A percentile compares a stretch with the other conserved stretches of the same genome.
These are phyloP conservation scores for Dictyostelium intermedium DNA, from an alignment of 78 protist genomes.

Conservation along the genomic window DNA sequence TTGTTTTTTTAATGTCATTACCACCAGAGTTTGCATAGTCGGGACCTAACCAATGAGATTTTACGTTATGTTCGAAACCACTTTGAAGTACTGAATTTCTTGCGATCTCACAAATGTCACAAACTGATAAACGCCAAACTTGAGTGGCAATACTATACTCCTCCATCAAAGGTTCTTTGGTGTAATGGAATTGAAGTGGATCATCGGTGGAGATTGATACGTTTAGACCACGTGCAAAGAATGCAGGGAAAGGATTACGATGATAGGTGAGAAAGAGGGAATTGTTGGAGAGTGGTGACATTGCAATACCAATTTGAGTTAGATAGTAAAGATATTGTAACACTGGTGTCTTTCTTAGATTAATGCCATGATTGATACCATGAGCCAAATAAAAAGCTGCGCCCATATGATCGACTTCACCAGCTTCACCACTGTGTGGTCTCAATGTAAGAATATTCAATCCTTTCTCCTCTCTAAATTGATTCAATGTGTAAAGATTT, in stretches of 20 bases:
- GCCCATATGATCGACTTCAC: slow-evolving; percentile 89
- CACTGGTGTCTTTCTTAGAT: slow-evolving; percentile 90
- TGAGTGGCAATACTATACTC: slow-evolving; percentile 96
- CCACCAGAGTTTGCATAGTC: slow-evolving; percentile 43
- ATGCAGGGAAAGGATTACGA: slow-evolving; percentile 94
- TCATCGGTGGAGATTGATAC: slow-evolving; percentile 97
- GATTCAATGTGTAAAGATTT: slow-evolving; percentile 93
- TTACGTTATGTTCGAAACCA: slow-evolving; percentile 91
- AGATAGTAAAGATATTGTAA: slow-evolving; percentile 97
- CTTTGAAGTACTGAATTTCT: slow-evolving; percentile 90
- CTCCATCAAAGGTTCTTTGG: slow-evolving; percentile 98
- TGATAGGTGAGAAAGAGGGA: slow-evolving; percentile 91
- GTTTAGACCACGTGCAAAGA: slow-evolving; percentile 94
- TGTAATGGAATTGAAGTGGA: slow-evolving; percentile 97
- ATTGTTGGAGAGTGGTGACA: slow-evolving; percentile 98
- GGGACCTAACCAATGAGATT: slow-evolving; percentile 89
- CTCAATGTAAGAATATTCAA: slow-evolving; percentile 91
- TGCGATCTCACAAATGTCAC: slow-evolving; percentile 98
- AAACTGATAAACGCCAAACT: slow-evolving; percentile 90
- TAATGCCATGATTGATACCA: slow-evolving; percentile 97
- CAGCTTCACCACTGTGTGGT: slow-evolving; percentile 98
- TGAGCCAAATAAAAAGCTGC: slow-evolving; percentile 88
- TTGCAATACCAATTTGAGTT: slow-evolving; percentile 92
- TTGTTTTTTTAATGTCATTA: slow-evolving; percentile 80
- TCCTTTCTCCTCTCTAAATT: slow-evolving; percentile 82